Conservation (phyloP, 495 filamentous ascomycete genomes). For the Ramalina peruviana region DNA sequence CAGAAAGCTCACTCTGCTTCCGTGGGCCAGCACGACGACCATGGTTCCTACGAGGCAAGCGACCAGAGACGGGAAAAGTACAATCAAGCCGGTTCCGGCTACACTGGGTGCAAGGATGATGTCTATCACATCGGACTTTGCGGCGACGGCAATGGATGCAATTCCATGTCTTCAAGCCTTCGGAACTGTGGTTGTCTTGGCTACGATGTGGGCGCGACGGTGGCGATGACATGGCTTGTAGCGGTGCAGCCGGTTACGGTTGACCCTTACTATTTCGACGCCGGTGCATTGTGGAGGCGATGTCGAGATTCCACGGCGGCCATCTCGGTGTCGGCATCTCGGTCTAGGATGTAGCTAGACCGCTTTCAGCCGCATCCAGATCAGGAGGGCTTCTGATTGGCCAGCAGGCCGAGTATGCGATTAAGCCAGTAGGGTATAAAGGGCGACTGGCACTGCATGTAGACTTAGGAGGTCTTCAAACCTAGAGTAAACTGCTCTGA, state of each 20-base stretch:
- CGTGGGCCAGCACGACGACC: background rate
- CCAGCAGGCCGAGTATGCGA: background rate
- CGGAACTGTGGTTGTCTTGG: background rate
- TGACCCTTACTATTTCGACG: too few relatives aligned
- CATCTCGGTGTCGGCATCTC: constrained; percentile 4
- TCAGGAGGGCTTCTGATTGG: constrained; percentile 1
- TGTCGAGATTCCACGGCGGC: background rate
- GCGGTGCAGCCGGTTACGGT: too few relatives aligned
- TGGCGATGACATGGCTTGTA: background rate
- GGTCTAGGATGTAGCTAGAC: background rate
- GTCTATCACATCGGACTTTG: constrained; percentile 16
- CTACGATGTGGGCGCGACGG: background rate
- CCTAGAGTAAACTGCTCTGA: too few relatives aligned
- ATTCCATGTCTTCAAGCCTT: constrained; percentile 6
- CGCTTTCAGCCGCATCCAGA: background rate
- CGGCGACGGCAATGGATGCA: constrained; percentile 15
- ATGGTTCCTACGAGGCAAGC: constrained; percentile 5
- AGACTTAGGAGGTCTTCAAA: too few relatives aligned
- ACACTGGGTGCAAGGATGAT: constrained; percentile 10
- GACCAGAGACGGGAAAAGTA: constrained; percentile 12
- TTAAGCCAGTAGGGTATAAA: too few relatives aligned
- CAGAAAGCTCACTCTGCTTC: constrained; percentile 10
- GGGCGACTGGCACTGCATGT: too few relatives aligned
- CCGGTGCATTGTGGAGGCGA: background rate
- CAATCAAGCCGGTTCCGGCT: constrained; percentile 7